Conservation (phyloP, 352 stramenopile genomes). For the Blastocystis sp. region DNA sequence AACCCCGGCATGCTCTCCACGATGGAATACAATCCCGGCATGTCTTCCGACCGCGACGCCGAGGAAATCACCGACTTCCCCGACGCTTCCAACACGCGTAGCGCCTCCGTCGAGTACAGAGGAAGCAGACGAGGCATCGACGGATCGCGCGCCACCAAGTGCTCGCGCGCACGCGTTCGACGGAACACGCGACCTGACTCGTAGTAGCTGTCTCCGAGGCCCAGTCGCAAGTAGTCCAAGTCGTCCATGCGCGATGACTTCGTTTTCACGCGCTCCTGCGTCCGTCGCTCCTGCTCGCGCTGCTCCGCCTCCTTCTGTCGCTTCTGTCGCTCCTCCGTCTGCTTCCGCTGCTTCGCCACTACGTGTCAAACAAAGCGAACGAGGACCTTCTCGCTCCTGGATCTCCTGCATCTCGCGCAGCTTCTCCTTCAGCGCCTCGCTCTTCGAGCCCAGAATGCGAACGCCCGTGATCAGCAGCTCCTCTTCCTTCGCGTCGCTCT, state of each 20-base stretch:
- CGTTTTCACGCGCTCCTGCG: background rate
- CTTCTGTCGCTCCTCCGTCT: background rate
- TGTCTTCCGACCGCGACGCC: too few species aligned
- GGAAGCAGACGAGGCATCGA: background rate
- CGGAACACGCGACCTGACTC: background rate
- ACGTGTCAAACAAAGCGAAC: background rate
- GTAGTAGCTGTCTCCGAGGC: background rate
- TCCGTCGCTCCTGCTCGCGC: background rate
- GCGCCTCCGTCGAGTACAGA: background rate
- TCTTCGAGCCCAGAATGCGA: background rate
- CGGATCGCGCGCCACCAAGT: background rate
- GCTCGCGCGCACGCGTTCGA: background rate
- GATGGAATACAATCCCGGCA: background rate
- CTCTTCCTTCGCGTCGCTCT: background rate
- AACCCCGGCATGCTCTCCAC: background rate
- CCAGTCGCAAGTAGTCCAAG: background rate
- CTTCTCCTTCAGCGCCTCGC: background rate
- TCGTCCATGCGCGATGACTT: background rate
- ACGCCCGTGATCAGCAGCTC: conserved; percentile 5
- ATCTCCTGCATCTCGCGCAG: background rate
- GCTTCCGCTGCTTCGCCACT: background rate
- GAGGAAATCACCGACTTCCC: background rate
- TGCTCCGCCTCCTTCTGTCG: background rate
- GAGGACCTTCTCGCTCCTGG: background rate
- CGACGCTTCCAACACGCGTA: background rate